Evolutionary conservation across 1,284 basidiomycete genomes (phyloP).

Genomic region (Moesziomyces antarcticus): DNA sequence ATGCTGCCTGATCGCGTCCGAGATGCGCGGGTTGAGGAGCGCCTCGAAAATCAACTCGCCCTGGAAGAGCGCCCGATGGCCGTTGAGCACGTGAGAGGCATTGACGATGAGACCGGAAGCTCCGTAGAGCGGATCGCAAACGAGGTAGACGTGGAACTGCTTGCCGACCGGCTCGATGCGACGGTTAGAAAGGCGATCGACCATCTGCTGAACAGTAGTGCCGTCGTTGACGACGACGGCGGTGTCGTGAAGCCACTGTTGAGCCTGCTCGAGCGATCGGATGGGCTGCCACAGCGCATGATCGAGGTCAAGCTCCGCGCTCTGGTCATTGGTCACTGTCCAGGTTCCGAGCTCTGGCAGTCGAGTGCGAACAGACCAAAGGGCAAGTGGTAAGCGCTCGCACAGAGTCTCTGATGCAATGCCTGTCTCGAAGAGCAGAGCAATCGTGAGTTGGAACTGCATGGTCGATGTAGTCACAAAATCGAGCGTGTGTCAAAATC

Average conservation of each 20-base stretch:
- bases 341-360: conserved; percentile 22
- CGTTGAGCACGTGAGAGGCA: conserved; percentile 32
- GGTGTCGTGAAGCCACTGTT: conserved; percentile 31
- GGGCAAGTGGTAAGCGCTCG: conserved; percentile 20
- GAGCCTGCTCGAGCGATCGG: conserved; percentile 22
- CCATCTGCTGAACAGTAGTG: conserved; percentile 13
- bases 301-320: conserved; percentile 15
- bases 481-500: background rate
- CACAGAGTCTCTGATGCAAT: conserved; percentile 10
- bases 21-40: conserved; percentile 6
- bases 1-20: background rate
- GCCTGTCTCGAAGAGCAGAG: conserved; percentile 13
- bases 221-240: conserved; percentile 23
- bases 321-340: background rate
- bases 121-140: conserved; percentile 10
- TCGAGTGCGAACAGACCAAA: conserved; percentile 15
- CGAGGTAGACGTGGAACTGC: conserved; percentile 27
- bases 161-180: conserved; percentile 27
- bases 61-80: conserved; percentile 18
- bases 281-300: conserved; percentile 18
- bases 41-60: conserved; percentile 15
- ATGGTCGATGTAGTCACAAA: background rate
- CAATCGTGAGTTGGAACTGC: conserved; percentile 21
- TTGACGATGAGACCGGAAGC: conserved; percentile 13
- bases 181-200: conserved; percentile 12